phyloP scores from a whole-genome alignment of 1,284 basidiomycete species.

The Ceratobasidium sp. region DNA sequence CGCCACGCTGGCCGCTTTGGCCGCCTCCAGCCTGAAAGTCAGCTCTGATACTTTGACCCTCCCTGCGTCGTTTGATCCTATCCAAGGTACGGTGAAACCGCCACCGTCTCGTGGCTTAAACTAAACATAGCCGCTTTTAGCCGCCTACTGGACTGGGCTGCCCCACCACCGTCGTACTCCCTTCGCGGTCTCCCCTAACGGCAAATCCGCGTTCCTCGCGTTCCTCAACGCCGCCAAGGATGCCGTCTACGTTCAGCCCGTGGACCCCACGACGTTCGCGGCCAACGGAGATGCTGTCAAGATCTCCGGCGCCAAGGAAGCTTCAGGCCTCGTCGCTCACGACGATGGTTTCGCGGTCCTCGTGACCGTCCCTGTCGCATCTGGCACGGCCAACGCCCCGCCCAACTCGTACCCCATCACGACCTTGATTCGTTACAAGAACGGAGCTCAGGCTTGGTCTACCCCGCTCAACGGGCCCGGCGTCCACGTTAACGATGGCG shows the following conservation, averaged over 20 bases:
- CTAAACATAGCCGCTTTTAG: neutral
- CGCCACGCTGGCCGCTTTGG: conserved; percentile 4
- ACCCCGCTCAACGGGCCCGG: conserved; percentile 4
- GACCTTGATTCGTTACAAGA: conserved; percentile 16
- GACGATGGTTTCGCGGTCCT: conserved; percentile 12
- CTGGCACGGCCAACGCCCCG: neutral
- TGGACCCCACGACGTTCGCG: neutral
- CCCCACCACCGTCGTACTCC: conserved; percentile 13
- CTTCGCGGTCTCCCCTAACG: conserved; percentile 7
- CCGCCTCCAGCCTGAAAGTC: conserved; percentile 11
- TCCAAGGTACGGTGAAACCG: conserved; percentile 1
- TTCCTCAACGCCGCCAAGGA: conserved; percentile 11
- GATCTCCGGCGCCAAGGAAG: conserved; percentile 7
- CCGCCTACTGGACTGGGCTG: conserved; percentile 20
- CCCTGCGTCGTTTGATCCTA: conserved; percentile 16
- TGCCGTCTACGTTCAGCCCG: conserved; percentile 10
- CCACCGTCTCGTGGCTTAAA: neutral
- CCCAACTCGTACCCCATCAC: conserved; percentile 4
- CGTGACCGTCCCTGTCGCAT: neutral
- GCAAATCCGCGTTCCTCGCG: conserved; percentile 14
- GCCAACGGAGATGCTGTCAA: conserved; percentile 15
- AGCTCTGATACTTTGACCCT: neutral
- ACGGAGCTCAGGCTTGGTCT: conserved; percentile 13
- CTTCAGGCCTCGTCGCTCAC: neutral
- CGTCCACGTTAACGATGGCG: conserved; percentile 1